Evolutionary conservation across 257 asterid genomes (phyloP), one percentile per base, ranked within the genome.

Genomic region (Ocimum tenuiflorum): DNA sequence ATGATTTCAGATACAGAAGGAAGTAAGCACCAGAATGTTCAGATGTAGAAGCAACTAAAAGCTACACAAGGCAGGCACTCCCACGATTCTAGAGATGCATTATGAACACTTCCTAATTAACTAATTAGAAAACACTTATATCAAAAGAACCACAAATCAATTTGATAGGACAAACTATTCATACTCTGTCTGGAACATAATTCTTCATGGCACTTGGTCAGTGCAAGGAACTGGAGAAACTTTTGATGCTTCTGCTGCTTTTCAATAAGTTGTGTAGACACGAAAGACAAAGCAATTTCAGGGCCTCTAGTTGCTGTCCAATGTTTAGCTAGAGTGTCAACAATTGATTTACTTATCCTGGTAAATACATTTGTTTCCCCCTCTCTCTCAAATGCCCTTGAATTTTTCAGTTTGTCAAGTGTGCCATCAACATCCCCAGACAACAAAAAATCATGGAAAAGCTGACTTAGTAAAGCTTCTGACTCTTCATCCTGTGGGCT

Each of bases 221-320:
- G 73, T 76, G 98, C 96, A 71, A 89, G 96, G 81, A 91, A 91
- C 79, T 91, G 98, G 71, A 91, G 96, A 80, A 78, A 87, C 73
- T 73, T 81, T 69, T 82, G 79, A 74, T 89, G 98, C 79, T 86
- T 91, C 79, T 89, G 94, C 70, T 87, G 88, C 86, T 91, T 91
- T 80, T 89, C 96, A 42, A 72, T 60, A 45, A 91, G 96, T 73
- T 87, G 98, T 0, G 91, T 70, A 42, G 95, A 87, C 79, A 88
- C 83, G 69, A 85, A 80, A 74, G 96, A 85, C 55, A 85, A 73
- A 74, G 86, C 81, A 20, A 91, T 87, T 85, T 89, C 98, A 59
- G 94, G 85, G 51, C 96, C 96, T 78, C 95, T 85, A 69, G 96
- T 87, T 66, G 96, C 81, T 39, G 96, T 89, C 98, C 98, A 91